Base-by-base conservation (phyloP, 1,139 yeast species). In the Candida mesenterica region DNA sequence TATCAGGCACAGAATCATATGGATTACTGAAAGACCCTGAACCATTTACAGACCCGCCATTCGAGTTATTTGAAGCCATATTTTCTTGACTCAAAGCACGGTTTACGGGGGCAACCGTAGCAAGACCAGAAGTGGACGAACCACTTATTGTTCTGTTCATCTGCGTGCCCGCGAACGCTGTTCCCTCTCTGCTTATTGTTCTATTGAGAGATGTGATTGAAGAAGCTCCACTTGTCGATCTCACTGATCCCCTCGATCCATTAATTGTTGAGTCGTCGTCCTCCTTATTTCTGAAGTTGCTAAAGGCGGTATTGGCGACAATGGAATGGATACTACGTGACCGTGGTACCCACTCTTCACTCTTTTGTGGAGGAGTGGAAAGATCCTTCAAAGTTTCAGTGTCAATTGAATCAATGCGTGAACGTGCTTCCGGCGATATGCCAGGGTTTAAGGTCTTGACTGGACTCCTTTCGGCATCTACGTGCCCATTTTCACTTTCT, bases 251-350 rank as follows among this genome's bases (percentile, higher is more conserved):
- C 17, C 17, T 31, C 20, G 28, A 31, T 14, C 19, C 14, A 14
- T 31, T 24, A 14, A 26, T 31, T 4, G 33, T 16, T 9, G 19
- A 15, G 14, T 25, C 28, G 10, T 12, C 15, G 8, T 37, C 39
- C n/a, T 37, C 36, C 15, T 32, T 39, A 4, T 53, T 43, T 44
- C 72, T 59, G 34, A 69, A 66, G 36, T 64, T 66, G 44, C 53
- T 67, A 48, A 65, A 69, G 1, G 71, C 74, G 1, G 75, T 69
- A 38, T 68, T 68, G 25, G 66, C 61, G 0, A 61, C 61, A 37
- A 66, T 53, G 3, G 68, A 60, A 33, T 59, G 60, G 22, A 60
- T 51, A 32, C 38, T 38, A 5, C 41, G 28, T 3, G 43, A 32
- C 7, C 41, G 36, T 28, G 36, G 33, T 20, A 36, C 27, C 38